Percentiles rank a stretch among this genome's conserved stretches.
Conservation (phyloP, 768 basidiomycete genomes). For the Leucosporidium scottii region DNA sequence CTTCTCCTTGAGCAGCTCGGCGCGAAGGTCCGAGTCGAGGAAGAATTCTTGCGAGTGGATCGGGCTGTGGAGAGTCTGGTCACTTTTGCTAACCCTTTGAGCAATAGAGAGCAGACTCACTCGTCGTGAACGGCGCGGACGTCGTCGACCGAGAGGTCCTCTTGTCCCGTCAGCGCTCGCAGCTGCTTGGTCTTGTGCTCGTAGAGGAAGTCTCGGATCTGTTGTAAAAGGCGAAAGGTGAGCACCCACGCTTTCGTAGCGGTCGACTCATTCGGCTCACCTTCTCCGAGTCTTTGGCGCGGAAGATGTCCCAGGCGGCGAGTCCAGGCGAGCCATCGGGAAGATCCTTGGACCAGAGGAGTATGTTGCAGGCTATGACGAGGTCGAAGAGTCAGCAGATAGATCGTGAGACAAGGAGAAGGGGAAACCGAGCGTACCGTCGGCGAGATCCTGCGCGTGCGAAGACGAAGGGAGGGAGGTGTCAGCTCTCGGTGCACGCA, state of each 20-base stretch:
- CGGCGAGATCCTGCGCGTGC: conserved; percentile 25
- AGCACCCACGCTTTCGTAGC: not conserved
- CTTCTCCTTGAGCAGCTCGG: conserved; percentile 58
- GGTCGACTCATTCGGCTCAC: not conserved
- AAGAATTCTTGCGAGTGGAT: conserved; percentile 88
- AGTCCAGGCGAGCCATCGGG: conserved; percentile 51
- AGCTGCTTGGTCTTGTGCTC: conserved; percentile 48
- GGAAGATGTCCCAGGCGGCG: conserved; percentile 88
- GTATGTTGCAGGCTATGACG: conserved; percentile 66
- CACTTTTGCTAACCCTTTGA: no score
- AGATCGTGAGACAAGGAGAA: no score
- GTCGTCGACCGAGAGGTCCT: conserved; percentile 37
- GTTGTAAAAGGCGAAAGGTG: not conserved
- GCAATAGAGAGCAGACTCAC: conserved; percentile 1
- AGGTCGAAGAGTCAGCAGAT: not conserved
- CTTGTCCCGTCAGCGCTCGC: conserved; percentile 29
- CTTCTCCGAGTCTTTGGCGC: conserved; percentile 66
- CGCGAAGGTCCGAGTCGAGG: conserved; percentile 61
- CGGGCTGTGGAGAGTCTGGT: conserved; percentile 45
- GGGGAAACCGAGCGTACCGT: conserved; percentile 8
- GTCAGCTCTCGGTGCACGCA: not conserved
- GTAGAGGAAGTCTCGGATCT: conserved; percentile 65
- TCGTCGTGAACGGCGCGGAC: conserved; percentile 46
- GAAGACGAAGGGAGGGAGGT: not conserved
- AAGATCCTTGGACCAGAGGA: conserved; percentile 66